phyloP scores from a whole-genome alignment of 257 asterid species.

The Pogostemon cablin region DNA sequence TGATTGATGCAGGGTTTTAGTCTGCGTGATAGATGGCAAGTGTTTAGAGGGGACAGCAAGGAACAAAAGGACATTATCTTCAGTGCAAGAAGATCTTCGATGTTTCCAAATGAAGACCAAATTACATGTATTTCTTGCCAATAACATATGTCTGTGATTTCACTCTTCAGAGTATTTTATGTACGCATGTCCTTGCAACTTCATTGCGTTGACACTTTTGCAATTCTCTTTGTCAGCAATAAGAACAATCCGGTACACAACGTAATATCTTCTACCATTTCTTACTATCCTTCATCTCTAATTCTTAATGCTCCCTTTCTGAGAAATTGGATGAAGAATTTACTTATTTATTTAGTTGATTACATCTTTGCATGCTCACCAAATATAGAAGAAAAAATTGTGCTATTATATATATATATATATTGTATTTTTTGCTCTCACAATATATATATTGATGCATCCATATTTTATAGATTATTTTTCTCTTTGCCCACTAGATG shows the following conservation, averaged over 20 bases:
- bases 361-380: not conserved
- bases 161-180: too few species aligned
- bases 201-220: not conserved
- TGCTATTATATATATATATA: not conserved
- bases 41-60: too few species aligned
- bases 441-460: not conserved
- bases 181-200: not conserved
- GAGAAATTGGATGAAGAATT: not conserved
- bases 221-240: conserved; percentile 30
- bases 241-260: conserved; percentile 39
- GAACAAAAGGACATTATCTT: too few species aligned
- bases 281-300: not conserved
- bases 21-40: too few species aligned
- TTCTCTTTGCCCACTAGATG: too few species aligned
- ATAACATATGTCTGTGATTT: too few species aligned
- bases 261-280: not conserved
- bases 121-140: too few species aligned
- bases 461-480: not conserved
- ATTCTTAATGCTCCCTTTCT: not conserved
- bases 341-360: not conserved
- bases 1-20: too few species aligned
- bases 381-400: not conserved
- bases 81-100: too few species aligned
- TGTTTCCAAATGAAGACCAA: too few species aligned
- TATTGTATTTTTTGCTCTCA: not conserved